Conservation (phyloP, 2,329 filamentous ascomycete species). For the Mycosphaerella arachidis region DNA sequence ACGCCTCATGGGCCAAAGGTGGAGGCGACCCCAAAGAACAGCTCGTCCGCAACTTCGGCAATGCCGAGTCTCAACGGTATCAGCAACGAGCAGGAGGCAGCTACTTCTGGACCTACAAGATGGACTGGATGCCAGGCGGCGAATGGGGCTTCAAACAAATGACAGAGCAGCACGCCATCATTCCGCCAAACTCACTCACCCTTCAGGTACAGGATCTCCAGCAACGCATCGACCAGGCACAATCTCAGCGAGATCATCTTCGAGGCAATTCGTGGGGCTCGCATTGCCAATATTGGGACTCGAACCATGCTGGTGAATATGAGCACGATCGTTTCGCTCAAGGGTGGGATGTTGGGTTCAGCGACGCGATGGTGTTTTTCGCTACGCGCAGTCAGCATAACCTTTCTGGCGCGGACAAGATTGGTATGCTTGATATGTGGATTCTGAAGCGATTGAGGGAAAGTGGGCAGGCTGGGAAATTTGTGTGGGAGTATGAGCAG, state of each 20-base stretch:
- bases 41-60: conserved; percentile 45
- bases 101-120: conserved; percentile 59
- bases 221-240: conserved; percentile 37
- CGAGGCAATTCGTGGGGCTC: conserved; percentile 37
- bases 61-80: conserved; percentile 46
- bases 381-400: conserved; percentile 36
- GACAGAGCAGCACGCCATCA: conserved; percentile 43
- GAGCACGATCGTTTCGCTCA: conserved; percentile 52
- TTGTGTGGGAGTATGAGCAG: conserved; percentile 51
- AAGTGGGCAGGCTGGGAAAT: conserved; percentile 44
- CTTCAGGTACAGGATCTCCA: conserved; percentile 38
- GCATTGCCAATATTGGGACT: conserved; percentile 51
- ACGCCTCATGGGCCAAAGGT: conserved; percentile 45
- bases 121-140: conserved; percentile 59
- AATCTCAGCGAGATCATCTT: conserved; percentile 35
- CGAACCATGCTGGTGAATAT: conserved; percentile 40
- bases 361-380: conserved; percentile 53
- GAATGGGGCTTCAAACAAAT: conserved; percentile 58
- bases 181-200: conserved; percentile 37
- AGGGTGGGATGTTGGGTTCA: conserved; percentile 55
- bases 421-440: conserved; percentile 58
- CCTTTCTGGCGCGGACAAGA: conserved; percentile 46
- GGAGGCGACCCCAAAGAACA: conserved; percentile 35
- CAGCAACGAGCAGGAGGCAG: conserved; percentile 48
- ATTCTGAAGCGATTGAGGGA: conserved; percentile 52